Percentiles rank a stretch among this genome's conserved stretches.
These are phyloP conservation scores for Agrostemma githago DNA, from an alignment of 148 eudicot species.

Conservation along the genomic window DNA sequence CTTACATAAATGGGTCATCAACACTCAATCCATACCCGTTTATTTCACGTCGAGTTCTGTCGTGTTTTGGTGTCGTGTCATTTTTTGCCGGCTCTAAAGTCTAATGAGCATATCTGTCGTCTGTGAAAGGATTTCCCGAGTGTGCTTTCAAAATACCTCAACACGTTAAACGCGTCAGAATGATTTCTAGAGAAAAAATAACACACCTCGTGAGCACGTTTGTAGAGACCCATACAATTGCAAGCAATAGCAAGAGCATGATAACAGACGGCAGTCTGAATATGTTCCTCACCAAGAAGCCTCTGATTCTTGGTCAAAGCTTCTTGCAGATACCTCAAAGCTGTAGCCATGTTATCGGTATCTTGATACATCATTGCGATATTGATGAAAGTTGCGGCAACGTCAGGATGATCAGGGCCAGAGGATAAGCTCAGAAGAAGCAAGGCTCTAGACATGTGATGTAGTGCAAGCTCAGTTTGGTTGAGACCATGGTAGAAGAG, in stretches of 20 bases:
- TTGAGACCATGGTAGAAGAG: conserved; percentile 94
- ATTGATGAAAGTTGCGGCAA: conserved; percentile 91
- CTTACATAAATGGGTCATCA: too few species aligned
- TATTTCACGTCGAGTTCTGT: too few species aligned
- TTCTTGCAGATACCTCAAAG: conserved; percentile 94
- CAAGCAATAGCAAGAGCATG: conserved; percentile 97
- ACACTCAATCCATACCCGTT: too few species aligned
- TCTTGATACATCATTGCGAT: conserved; percentile 99
- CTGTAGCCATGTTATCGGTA: conserved; percentile 81
- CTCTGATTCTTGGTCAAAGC: conserved; percentile 90
- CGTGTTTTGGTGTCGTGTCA: too few species aligned
- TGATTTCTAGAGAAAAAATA: background rate
- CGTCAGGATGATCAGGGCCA: conserved; percentile 98
- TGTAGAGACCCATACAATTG: conserved; percentile 88
- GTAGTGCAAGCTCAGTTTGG: conserved; percentile 89
- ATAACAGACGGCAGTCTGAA: conserved; percentile 96
- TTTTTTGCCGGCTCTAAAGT: too few species aligned
- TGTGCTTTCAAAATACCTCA: background rate
- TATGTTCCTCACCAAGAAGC: conserved; percentile 91
- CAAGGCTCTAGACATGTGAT: conserved; percentile 92
- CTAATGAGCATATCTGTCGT: background rate
- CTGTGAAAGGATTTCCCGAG: background rate
- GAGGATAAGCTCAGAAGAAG: conserved; percentile 81
- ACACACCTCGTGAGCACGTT: conserved; percentile 89
- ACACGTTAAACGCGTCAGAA: background rate